Conservation (phyloP, 495 filamentous ascomycete species). For the Podospora anserina region DNA sequence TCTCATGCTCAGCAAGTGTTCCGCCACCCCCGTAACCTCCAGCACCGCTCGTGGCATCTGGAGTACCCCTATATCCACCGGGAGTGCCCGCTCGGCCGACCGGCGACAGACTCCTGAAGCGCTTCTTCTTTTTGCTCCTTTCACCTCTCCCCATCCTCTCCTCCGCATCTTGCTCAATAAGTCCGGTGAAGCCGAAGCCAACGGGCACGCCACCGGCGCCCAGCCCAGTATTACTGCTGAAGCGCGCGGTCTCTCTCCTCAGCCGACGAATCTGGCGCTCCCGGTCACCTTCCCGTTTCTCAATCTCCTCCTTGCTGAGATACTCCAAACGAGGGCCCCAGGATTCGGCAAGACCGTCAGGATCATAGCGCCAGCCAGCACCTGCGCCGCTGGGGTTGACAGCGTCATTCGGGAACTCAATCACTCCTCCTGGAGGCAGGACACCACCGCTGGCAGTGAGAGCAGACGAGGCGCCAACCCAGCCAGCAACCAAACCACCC, state of each 20-base stretch:
- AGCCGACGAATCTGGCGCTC: conserved; percentile 85
- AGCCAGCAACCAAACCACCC: conserved; percentile 70
- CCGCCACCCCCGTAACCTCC: conserved; percentile 65
- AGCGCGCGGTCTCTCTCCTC: conserved; percentile 85
- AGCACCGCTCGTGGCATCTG: conserved; percentile 60
- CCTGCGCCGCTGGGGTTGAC: conserved; percentile 56
- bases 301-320: conserved; percentile 92
- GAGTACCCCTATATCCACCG: conserved; percentile 61
- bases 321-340: conserved; percentile 94
- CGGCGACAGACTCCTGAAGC: conserved; percentile 86
- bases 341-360: conserved; percentile 80
- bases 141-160: conserved; percentile 78
- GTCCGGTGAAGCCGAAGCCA: conserved; percentile 54
- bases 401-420: conserved; percentile 84
- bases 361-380: conserved; percentile 92
- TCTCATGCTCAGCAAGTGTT: conserved; percentile 73
- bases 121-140: conserved; percentile 86
- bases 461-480: conserved; percentile 37
- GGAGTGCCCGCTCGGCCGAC: conserved; percentile 63
- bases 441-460: conserved; percentile 45
- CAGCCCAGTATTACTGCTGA: conserved; percentile 81
- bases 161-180: conserved; percentile 57
- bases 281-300: conserved; percentile 92
- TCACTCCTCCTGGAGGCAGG: conserved; percentile 31
- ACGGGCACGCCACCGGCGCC: conserved; percentile 53